phyloP scores from a whole-genome alignment of 176 grass and related monocot species.

The Bothriochloa decipiens region DNA sequence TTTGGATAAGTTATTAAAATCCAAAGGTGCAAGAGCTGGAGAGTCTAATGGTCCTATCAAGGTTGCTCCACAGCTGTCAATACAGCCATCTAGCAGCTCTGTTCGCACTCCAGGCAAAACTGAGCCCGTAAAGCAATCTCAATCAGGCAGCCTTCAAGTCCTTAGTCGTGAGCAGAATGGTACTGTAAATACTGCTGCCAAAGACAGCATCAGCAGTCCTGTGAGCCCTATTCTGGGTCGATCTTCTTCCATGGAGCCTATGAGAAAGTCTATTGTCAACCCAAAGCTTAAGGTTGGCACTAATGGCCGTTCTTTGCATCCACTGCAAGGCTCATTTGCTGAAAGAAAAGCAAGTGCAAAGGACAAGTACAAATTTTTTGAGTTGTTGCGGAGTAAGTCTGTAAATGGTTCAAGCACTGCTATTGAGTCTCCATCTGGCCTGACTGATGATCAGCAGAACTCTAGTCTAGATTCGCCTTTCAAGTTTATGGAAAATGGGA shows the following conservation, averaged over 20 bases:
- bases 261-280: slow-evolving; percentile 46
- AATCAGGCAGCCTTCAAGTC: slow-evolving; percentile 64
- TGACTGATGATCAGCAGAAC: slow-evolving; percentile 50
- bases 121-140: slow-evolving; percentile 61
- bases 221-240: slow-evolving; percentile 49
- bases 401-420: slow-evolving; percentile 49
- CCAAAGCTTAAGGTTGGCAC: slow-evolving; percentile 49
- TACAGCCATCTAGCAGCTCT: slow-evolving; percentile 48
- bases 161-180: slow-evolving; percentile 70
- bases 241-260: slow-evolving; percentile 55
- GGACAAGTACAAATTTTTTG: slow-evolving; percentile 68
- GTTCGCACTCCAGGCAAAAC: slow-evolving; percentile 53
- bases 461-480: slow-evolving; percentile 42
- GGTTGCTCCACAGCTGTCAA: slow-evolving; percentile 44
- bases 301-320: slow-evolving; percentile 44
- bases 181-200: slow-evolving; percentile 47
- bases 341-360: slow-evolving; percentile 71
- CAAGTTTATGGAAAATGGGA: slow-evolving; percentile 49
- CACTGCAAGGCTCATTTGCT: slow-evolving; percentile 47
- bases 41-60: slow-evolving; percentile 57
- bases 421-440: slow-evolving; percentile 45
- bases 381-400: slow-evolving; percentile 62
- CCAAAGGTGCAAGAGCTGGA: slow-evolving; percentile 60
- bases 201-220: slow-evolving; percentile 52
- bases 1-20: slow-evolving; percentile 59